Percentiles rank a stretch among this genome's conserved stretches.
These are phyloP conservation scores for Stentor roeselii DNA, from an alignment of 73 alveolate species.

Conservation along the genomic window DNA sequence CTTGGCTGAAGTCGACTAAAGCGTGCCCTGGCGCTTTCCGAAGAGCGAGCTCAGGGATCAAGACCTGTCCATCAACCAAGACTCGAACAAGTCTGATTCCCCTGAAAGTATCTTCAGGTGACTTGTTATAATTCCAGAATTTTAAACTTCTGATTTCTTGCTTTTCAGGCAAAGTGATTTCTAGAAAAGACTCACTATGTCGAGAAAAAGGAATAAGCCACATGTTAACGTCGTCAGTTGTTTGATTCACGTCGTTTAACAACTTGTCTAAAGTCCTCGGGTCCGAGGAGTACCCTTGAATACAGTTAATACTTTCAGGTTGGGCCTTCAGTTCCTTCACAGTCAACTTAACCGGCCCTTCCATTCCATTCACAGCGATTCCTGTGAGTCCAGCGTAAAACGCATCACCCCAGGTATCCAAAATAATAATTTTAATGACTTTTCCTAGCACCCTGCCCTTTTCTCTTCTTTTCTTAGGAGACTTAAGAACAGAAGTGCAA, in stretches of 20 bases:
- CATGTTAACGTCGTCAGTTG: constrained; percentile 72
- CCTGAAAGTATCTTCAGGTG: constrained; percentile 59
- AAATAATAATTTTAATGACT: constrained; percentile 35
- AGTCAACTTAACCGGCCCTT: constrained; percentile 39
- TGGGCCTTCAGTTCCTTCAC: constrained; percentile 42
- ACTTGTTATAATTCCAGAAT: constrained; percentile 74
- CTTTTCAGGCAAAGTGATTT: constrained; percentile 34
- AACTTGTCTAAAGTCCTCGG: constrained; percentile 42
- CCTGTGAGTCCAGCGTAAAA: constrained; percentile 76
- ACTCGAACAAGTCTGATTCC: constrained; percentile 68
- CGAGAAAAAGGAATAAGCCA: constrained; percentile 76
- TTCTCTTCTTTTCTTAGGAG: not conserved
- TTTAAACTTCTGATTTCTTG: constrained; percentile 54
- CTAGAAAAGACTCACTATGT: constrained; percentile 57
- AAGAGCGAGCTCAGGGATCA: constrained; percentile 50
- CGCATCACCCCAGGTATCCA: constrained; percentile 77
- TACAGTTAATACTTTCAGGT: constrained; percentile 55
- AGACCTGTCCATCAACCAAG: constrained; percentile 31
- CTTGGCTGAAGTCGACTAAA: constrained; percentile 19
- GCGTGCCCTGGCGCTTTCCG: constrained; percentile 32
- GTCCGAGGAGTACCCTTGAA: constrained; percentile 45
- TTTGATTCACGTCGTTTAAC: constrained; percentile 51
- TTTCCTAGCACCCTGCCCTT: constrained; percentile 36
- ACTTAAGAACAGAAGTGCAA: not conserved
- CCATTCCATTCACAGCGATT: constrained; percentile 58